phyloP scores from a whole-genome alignment of 192 early-diverging fungal genomes.

The Gonapodya prolifera region DNA sequence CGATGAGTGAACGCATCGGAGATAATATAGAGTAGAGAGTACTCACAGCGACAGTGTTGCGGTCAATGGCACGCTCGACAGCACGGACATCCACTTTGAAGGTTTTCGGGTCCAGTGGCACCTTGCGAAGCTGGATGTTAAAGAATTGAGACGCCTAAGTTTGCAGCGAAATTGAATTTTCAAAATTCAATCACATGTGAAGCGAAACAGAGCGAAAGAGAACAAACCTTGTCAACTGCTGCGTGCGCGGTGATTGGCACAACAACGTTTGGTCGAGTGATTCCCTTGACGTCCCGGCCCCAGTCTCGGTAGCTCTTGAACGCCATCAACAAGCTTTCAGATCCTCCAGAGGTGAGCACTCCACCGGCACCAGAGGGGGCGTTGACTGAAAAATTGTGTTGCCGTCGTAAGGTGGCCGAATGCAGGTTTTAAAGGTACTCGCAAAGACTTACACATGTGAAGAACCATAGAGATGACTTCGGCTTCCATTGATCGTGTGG shows the following conservation, averaged over 20 bases:
- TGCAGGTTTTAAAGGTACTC: not conserved
- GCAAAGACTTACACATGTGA: not conserved
- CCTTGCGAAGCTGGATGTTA: slow-evolving; percentile 69
- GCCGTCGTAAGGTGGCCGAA: slow-evolving; percentile 41
- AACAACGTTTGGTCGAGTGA: slow-evolving; percentile 21
- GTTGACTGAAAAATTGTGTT: slow-evolving; percentile 60
- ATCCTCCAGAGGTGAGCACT: slow-evolving; percentile 85
- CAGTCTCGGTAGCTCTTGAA: slow-evolving; percentile 1
- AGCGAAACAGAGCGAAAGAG: not conserved
- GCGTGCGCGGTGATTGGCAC: slow-evolving; percentile 88
- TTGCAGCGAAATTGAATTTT: no score
- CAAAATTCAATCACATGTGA: no score
- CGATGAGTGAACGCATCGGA: not conserved
- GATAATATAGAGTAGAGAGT: not conserved
- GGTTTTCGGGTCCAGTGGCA: slow-evolving; percentile 68
- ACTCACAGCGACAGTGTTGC: slow-evolving; percentile 73
- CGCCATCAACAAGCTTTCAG: slow-evolving; percentile 82
- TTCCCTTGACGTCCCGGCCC: not conserved
- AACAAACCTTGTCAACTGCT: slow-evolving; percentile 84
- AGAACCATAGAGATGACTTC: slow-evolving; percentile 85
- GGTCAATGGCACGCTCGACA: slow-evolving; percentile 68
- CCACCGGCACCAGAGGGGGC: slow-evolving; percentile 60
- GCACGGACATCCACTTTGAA: slow-evolving; percentile 63
- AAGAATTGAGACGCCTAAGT: slow-evolving; percentile 53
- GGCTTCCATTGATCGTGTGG: slow-evolving; percentile 87